Percentiles rank a stretch among this genome's conserved stretches.
These are phyloP conservation scores for Blastomyces gilchristii DNA, from an alignment of 2,329 filamentous ascomycete genomes.

Conservation along the genomic window DNA sequence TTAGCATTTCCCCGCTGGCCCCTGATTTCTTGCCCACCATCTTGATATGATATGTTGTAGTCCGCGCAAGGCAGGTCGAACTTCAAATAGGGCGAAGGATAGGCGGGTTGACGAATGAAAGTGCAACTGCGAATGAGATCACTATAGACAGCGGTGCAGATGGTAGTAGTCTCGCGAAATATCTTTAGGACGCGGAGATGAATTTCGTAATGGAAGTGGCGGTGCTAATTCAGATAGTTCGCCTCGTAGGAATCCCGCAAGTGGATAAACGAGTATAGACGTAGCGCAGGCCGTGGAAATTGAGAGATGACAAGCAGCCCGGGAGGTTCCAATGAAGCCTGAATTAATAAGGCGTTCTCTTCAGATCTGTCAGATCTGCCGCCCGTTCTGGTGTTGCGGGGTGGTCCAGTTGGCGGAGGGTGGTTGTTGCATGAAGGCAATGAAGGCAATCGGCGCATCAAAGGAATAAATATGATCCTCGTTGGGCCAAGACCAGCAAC, in stretches of 20 bases:
- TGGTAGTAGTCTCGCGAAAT: not conserved
- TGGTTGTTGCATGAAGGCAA: too few relatives aligned
- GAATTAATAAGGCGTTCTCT: not conserved
- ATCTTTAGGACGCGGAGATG: not conserved
- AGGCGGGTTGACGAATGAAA: not conserved
- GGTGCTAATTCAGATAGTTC: not conserved
- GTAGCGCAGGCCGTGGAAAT: not conserved
- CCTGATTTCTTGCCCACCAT: slow-evolving; percentile 61
- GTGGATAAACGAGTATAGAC: not conserved
- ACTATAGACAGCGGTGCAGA: not conserved
- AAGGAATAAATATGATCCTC: too few relatives aligned
- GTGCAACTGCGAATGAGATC: not conserved
- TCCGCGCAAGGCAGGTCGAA: not conserved
- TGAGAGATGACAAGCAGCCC: not conserved
- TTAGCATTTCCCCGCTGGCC: slow-evolving; percentile 39
- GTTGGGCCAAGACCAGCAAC: too few relatives aligned
- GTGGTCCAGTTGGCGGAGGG: not conserved
- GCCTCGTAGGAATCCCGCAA: not conserved
- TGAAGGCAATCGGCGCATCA: too few relatives aligned
- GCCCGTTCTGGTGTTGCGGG: not conserved
- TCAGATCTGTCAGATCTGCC: not conserved
- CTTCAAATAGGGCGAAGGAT: not conserved
- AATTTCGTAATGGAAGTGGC: not conserved
- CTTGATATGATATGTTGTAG: slow-evolving; percentile 20
- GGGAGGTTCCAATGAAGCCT: not conserved